A percentile compares a stretch with the other conserved stretches of the same genome.
phyloP scores from a whole-genome alignment of 805 yeast genomes.

The Candida railenensis region DNA sequence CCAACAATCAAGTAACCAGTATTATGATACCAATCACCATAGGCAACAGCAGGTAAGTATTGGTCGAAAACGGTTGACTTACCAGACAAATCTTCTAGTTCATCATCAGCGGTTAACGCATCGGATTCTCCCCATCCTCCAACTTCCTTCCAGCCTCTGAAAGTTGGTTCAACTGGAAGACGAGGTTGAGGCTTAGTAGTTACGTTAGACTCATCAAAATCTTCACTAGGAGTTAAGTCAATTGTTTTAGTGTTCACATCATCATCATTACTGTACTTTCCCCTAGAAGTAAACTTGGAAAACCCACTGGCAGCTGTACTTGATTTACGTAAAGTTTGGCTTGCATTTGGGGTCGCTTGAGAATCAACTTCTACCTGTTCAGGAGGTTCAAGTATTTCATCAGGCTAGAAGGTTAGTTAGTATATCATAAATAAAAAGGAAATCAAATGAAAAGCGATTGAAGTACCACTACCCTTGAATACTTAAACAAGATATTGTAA shows the following conservation, averaged over 20 bases:
- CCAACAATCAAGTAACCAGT: slow-evolving; percentile 69
- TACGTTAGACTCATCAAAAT: slow-evolving; percentile 31
- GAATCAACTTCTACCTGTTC: slow-evolving; percentile 23
- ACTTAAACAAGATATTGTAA: too few relatives aligned
- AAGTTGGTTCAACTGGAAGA: slow-evolving; percentile 60
- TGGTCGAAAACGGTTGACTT: slow-evolving; percentile 74
- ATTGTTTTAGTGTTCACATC: slow-evolving; percentile 8
- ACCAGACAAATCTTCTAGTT: slow-evolving; percentile 64
- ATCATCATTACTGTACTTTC: neutral
- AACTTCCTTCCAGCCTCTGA: slow-evolving; percentile 92
- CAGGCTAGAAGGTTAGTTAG: slow-evolving; percentile 25
- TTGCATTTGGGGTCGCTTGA: slow-evolving; percentile 9
- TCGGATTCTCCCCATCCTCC: slow-evolving; percentile 82
- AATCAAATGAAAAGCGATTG: too few relatives aligned
- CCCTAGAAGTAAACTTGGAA: neutral
- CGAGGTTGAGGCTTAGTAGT: slow-evolving; percentile 44
- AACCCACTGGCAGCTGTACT: neutral
- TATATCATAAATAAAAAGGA: slow-evolving; percentile 1
- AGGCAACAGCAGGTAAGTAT: slow-evolving; percentile 68
- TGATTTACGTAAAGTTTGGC: neutral
- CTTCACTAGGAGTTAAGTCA: slow-evolving; percentile 36
- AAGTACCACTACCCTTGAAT: too few relatives aligned
- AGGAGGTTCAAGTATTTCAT: slow-evolving; percentile 34
- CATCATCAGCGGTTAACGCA: slow-evolving; percentile 64
- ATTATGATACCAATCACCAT: slow-evolving; percentile 97